These are phyloP conservation scores for Brassica cretica DNA, from an alignment of 345 rosid species.

Conservation along the genomic window DNA sequence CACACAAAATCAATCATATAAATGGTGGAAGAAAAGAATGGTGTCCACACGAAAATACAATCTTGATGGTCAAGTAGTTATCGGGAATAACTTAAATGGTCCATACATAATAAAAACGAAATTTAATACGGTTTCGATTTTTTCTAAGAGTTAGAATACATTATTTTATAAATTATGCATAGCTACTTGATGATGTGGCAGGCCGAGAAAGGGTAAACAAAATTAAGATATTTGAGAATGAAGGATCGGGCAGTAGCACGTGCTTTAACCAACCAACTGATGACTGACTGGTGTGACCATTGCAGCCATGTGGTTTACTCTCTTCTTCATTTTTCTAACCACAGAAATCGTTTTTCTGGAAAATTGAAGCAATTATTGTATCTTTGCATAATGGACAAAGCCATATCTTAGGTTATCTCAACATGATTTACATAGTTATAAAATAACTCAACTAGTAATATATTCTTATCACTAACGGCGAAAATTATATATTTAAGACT, in stretches of 20 bases:
- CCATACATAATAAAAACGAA: slow-evolving; percentile 16
- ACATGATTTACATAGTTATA: not conserved
- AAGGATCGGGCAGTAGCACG: slow-evolving; percentile 28
- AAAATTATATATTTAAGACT: not conserved
- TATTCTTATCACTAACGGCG: not conserved
- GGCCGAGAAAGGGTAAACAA: not conserved
- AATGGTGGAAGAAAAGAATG: not conserved
- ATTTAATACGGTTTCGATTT: slow-evolving; percentile 25
- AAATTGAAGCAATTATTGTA: not conserved
- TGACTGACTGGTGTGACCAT: slow-evolving; percentile 28
- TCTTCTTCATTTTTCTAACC: slow-evolving; percentile 10
- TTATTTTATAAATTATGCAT: not conserved
- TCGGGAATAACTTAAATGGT: slow-evolving; percentile 13
- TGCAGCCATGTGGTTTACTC: slow-evolving; percentile 25
- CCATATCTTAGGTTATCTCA: not conserved
- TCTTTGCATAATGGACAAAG: not conserved
- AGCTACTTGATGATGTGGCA: not conserved
- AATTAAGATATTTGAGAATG: not conserved
- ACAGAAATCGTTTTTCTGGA: not conserved
- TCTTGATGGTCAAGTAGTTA: slow-evolving; percentile 6
- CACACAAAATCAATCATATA: not conserved
- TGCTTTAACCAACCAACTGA: slow-evolving; percentile 36
- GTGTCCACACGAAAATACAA: not conserved
- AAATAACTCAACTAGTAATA: not conserved
- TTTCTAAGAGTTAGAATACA: not conserved